A percentile compares a stretch with the other conserved stretches of the same genome.
Evolutionary conservation across 768 basidiomycete species (phyloP).

Genomic region (Tremella fuciformis): DNA sequence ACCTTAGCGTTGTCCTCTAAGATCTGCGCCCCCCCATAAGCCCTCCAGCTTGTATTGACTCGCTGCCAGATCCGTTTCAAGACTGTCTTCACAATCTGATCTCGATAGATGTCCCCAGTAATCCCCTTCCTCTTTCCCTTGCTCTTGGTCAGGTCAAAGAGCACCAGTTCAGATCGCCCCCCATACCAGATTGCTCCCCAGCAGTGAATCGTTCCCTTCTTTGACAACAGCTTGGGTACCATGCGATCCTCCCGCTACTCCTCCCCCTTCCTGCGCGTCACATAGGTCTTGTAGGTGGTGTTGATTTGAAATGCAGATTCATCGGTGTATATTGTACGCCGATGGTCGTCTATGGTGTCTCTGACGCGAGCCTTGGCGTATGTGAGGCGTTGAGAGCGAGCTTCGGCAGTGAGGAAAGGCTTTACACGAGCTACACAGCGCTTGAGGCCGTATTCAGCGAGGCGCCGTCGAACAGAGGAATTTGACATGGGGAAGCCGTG

Average conservation of each 20-base stretch:
- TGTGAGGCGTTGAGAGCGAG: background rate
- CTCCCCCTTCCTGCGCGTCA: conserved; percentile 12
- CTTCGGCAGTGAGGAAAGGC: conserved; percentile 1
- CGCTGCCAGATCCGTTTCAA: conserved; percentile 14
- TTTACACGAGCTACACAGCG: conserved; percentile 10
- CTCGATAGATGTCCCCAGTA: conserved; percentile 18
- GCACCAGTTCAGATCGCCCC: conserved; percentile 3
- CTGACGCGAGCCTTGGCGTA: conserved; percentile 1
- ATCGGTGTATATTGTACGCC: conserved; percentile 16
- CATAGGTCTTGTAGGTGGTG: conserved; percentile 4
- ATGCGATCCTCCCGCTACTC: conserved; percentile 9
- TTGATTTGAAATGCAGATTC: conserved; percentile 11
- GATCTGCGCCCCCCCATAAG: conserved; percentile 15
- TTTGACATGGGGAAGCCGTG: no score
- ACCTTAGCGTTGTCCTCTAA: conserved; percentile 16
- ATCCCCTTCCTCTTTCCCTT: conserved; percentile 17
- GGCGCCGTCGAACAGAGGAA: conserved; percentile 2
- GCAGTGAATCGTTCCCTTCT: conserved; percentile 4
- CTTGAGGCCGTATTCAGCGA: conserved; percentile 10
- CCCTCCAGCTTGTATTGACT: background rate
- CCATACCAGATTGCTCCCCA: conserved; percentile 23
- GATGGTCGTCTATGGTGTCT: conserved; percentile 9
- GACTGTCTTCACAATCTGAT: conserved; percentile 17
- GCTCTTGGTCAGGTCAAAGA: conserved; percentile 16
- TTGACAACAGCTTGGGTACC: conserved; percentile 10